Evolutionary conservation across 2,329 filamentous ascomycete genomes (phyloP), one percentile per base, ranked within the genome.

Genomic region (Sporothrix euskadiensis): DNA sequence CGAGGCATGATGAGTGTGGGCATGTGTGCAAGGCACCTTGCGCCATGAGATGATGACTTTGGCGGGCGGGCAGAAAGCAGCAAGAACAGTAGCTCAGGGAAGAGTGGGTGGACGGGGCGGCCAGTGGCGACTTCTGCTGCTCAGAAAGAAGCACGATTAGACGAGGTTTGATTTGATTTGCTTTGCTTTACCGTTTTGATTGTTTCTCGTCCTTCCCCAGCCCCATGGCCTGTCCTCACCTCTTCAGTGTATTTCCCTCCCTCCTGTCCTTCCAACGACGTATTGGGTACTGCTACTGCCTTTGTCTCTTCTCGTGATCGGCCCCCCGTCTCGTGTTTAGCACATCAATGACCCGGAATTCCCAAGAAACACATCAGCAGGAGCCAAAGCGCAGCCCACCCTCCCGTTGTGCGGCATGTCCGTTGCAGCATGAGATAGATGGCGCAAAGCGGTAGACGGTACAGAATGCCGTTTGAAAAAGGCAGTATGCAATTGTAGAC

Each of bases 291-390:
- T 66, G 39, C 26, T 5, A 22, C 19, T 65, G 61, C n/a, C 63
- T 52, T 22, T 5, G 9, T 69, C 47, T 47, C 5, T 56, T 39
- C 49, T 61, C 47, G 59, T 47, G 59, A 65, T 72, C 47, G 59
- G 32, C 71, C 49, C 54, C 26, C 56, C 54, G 66, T 54, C 66
- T 73, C 54, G 54, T 61, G 71, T 69, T 70, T 44, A 68, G 26
- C 54, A 70, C 32, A 19, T 65, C 16, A 72, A 72, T 72, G 68
- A 72, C 71, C 71, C 71, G 71, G 61, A 66, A 56, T 66, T 56
- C 56, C 70, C 57, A 63, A 47, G 41, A 71, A 63, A 71, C 52
- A 47, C 22, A 30, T 35, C 44, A 44, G 44, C 59, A 63, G 32
- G 44, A 59, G 54, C 47, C 69, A 47, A 59, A 59, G 69, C 54